Conservation (phyloP, 169 alveolate genomes). For the Plasmodium inui region DNA sequence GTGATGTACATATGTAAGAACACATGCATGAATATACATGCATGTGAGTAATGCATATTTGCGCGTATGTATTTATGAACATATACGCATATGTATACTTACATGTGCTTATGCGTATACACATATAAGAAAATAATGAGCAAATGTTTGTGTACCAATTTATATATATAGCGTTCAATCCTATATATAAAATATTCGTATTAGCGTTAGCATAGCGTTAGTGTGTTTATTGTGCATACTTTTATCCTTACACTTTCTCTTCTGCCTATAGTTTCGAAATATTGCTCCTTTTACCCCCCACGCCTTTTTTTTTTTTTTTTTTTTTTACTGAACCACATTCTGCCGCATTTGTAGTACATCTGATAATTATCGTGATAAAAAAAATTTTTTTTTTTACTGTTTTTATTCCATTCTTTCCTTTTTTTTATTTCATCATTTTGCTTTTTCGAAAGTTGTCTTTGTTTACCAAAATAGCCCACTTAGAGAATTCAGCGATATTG, state of each 20-base stretch:
- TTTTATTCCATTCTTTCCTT: background rate
- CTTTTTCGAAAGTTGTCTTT: constrained; percentile 1
- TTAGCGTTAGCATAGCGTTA: background rate
- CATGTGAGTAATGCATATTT: background rate
- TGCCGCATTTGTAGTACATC: background rate
- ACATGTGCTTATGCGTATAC: background rate
- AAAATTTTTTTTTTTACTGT: background rate
- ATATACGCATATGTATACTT: background rate
- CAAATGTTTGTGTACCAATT: constrained; percentile 5
- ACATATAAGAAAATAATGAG: background rate
- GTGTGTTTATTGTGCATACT: background rate
- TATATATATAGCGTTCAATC: background rate
- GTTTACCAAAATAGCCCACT: background rate
- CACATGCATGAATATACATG: constrained; percentile 3
- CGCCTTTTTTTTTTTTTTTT: background rate
- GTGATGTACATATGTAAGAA: background rate
- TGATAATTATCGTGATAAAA: background rate
- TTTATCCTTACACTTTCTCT: background rate
- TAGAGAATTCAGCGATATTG: background rate
- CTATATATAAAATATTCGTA: background rate
- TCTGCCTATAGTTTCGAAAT: background rate
- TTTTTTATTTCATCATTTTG: background rate
- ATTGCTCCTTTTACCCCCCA: background rate
- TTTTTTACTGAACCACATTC: background rate
- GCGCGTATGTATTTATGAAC: background rate